These are phyloP conservation scores for Cyathus striatus DNA, from an alignment of 768 basidiomycete genomes.

Conservation along the genomic window DNA sequence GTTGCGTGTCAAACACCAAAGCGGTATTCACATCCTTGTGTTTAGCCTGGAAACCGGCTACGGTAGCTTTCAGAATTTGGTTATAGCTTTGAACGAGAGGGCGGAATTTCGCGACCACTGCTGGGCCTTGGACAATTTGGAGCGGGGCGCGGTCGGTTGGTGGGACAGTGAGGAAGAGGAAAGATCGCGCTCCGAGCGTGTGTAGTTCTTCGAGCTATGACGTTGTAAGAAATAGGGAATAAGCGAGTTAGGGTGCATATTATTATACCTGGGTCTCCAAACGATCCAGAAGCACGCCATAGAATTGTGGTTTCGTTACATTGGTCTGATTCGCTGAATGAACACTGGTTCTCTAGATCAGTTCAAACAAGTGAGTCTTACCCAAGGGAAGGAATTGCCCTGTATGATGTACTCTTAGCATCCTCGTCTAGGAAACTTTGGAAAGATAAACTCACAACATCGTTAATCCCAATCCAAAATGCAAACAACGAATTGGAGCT, in stretches of 20 bases:
- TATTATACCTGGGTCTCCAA: constrained; percentile 24
- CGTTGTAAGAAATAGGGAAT: neutral
- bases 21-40: constrained; percentile 39
- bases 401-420: neutral
- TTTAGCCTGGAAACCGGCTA: constrained; percentile 31
- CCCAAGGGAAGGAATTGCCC: constrained; percentile 5
- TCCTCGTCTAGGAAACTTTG: no score
- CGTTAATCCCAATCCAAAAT: constrained; percentile 67
- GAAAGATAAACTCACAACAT: constrained; percentile 35
- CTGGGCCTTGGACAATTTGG: constrained; percentile 30
- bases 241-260: neutral
- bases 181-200: constrained; percentile 47
- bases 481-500: constrained; percentile 51
- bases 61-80: constrained; percentile 31
- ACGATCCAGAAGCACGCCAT: constrained; percentile 26
- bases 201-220: constrained; percentile 45
- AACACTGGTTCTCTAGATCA: no score
- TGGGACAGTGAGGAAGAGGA: constrained; percentile 60
- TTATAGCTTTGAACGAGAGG: constrained; percentile 46
- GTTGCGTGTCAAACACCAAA: constrained; percentile 50
- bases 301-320: constrained; percentile 28
- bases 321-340: no score
- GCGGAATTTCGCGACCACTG: constrained; percentile 27
- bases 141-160: constrained; percentile 54
- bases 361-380: no score